Evolutionary conservation across 306 rosid species (phyloP).

Genomic region (Amphicarpaea edgeworthii): DNA sequence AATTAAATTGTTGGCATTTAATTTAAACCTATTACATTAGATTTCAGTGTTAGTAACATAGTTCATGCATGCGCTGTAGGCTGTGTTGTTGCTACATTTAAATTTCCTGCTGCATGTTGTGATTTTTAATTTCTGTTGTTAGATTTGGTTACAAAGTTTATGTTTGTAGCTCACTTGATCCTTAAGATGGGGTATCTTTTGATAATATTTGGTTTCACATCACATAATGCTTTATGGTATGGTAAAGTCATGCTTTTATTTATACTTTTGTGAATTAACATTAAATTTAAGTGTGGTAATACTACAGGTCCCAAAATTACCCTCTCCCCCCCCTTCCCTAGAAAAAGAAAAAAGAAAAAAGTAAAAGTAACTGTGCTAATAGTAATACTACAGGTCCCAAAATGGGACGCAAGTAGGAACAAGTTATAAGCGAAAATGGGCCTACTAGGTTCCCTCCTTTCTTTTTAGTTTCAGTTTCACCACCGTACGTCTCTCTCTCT

Average conservation of each 20-base stretch:
- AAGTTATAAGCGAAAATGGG: not conserved
- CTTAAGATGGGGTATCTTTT: not conserved
- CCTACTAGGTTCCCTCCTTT: slow-evolving; percentile 36
- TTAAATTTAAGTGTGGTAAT: not conserved
- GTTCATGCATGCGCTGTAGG: slow-evolving; percentile 5
- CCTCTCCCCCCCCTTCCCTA: too few relatives aligned
- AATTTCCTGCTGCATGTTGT: not conserved
- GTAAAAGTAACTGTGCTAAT: not conserved
- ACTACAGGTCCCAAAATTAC: slow-evolving; percentile 27
- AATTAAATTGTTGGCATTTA: slow-evolving; percentile 5
- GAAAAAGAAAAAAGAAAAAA: too few relatives aligned
- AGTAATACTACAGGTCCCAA: slow-evolving; percentile 14
- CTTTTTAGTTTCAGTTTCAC: too few relatives aligned
- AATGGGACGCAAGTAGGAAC: slow-evolving; percentile 28
- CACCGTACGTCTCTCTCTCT: not conserved
- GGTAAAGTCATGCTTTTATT: not conserved
- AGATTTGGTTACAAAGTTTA: too few relatives aligned
- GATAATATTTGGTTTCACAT: not conserved
- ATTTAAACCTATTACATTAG: not conserved
- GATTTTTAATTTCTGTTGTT: not conserved
- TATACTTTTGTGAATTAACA: not conserved
- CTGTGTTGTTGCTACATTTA: slow-evolving; percentile 8
- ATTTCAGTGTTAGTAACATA: not conserved
- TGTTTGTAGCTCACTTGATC: not conserved
- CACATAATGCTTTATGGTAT: not conserved